Evolutionary conservation across 305 asterid species (phyloP).

Genomic region (Rubia peregrina): DNA sequence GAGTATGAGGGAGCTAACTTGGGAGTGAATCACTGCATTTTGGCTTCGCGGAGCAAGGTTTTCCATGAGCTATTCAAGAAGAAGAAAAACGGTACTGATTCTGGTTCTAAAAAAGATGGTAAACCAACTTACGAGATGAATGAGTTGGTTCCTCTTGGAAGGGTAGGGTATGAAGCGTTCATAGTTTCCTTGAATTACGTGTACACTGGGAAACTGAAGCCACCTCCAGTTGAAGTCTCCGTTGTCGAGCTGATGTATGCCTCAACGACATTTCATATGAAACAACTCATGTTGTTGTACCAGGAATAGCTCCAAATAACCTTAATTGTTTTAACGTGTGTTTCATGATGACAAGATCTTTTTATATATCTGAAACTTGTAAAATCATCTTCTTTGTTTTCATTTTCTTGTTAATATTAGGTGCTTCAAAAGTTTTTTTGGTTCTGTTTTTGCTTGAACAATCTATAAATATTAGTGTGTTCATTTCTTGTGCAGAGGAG

Average conservation of each 20-base stretch:
- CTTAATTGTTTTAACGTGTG: not conserved
- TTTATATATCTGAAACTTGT: not conserved
- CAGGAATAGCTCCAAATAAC: slow-evolving; percentile 37
- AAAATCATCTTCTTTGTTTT: not conserved
- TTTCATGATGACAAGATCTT: not conserved
- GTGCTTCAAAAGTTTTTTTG: too few species aligned
- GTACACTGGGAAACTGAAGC: slow-evolving; percentile 64
- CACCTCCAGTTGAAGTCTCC: slow-evolving; percentile 57
- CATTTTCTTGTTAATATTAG: not conserved
- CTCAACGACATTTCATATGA: slow-evolving; percentile 62
- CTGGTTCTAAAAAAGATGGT: slow-evolving; percentile 27
- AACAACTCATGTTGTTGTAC: slow-evolving; percentile 57
- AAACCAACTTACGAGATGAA: slow-evolving; percentile 56
- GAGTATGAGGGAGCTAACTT: slow-evolving; percentile 49
- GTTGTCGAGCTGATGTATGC: slow-evolving; percentile 87
- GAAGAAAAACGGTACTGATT: not conserved
- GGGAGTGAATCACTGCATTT: slow-evolving; percentile 66
- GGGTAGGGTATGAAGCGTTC: slow-evolving; percentile 55
- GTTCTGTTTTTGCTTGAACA: not conserved
- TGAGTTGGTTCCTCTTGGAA: slow-evolving; percentile 44
- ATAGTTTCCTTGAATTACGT: slow-evolving; percentile 55
- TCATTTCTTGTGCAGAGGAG: slow-evolving; percentile 36
- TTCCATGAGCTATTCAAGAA: slow-evolving; percentile 43
- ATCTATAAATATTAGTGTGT: not conserved
- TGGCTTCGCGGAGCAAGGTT: slow-evolving; percentile 63